phyloP scores from a whole-genome alignment of 176 grass and related monocot genomes.

The Neostapfia colusana region DNA sequence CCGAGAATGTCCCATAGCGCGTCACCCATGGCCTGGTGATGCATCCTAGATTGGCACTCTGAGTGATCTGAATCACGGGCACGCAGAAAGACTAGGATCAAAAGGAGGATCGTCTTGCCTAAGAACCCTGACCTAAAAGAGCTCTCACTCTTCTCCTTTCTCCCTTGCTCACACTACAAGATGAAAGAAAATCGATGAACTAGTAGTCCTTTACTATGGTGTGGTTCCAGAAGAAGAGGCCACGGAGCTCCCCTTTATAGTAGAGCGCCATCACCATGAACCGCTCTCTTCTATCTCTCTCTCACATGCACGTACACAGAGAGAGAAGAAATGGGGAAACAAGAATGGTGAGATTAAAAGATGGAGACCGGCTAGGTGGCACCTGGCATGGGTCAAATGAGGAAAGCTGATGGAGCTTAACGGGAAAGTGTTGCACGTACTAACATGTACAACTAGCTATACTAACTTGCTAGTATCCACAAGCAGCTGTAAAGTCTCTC shows the following conservation, averaged over 20 bases:
- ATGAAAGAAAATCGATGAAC: background rate
- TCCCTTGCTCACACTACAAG: background rate
- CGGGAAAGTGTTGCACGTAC: slow-evolving; percentile 37
- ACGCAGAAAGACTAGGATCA: no score
- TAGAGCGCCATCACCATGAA: slow-evolving; percentile 43
- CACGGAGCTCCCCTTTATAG: slow-evolving; percentile 48
- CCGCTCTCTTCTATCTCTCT: background rate
- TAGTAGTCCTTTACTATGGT: slow-evolving; percentile 23
- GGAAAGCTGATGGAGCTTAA: slow-evolving; percentile 64
- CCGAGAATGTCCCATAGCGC: slow-evolving; percentile 70
- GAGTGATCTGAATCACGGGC: background rate
- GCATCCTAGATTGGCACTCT: background rate
- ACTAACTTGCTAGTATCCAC: background rate
- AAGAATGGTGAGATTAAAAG: slow-evolving; percentile 36
- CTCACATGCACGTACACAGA: background rate
- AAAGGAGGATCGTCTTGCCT: background rate
- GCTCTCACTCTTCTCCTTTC: background rate
- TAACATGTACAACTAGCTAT: slow-evolving; percentile 3
- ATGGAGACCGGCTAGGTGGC: slow-evolving; percentile 13
- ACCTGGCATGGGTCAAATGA: slow-evolving; percentile 63
- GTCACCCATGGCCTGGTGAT: slow-evolving; percentile 61
- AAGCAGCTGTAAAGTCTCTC: background rate
- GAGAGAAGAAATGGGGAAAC: background rate
- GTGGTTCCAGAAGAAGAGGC: slow-evolving; percentile 31
- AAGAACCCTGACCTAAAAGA: no score